Percentiles rank a stretch among this genome's conserved stretches.
Evolutionary conservation across 1,284 basidiomycete genomes (phyloP).

Genomic region (Cryptococcus sp.): DNA sequence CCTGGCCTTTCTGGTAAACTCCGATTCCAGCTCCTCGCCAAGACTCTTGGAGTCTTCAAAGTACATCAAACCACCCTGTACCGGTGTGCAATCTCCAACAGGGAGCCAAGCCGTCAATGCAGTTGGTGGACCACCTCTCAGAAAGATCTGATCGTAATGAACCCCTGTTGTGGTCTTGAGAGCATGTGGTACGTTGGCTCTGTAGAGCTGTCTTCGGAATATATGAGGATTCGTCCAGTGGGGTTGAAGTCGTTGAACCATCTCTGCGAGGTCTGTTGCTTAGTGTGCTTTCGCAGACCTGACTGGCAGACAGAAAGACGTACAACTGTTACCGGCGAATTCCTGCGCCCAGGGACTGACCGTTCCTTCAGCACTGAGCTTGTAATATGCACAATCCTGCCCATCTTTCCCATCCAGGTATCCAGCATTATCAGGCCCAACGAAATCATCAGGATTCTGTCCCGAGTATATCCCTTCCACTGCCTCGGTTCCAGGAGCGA

Average conservation of each 20-base stretch:
- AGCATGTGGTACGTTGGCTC: conserved; percentile 16
- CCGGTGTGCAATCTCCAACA: conserved; percentile 21
- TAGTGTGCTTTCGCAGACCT: too few species aligned
- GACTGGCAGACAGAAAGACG: not conserved
- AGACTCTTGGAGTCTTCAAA: conserved; percentile 19
- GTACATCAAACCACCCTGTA: conserved; percentile 27
- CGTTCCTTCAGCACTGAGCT: conserved; percentile 2
- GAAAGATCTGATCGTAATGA: conserved; percentile 23
- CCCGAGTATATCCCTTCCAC: conserved; percentile 10
- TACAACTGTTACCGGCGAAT: conserved; percentile 9
- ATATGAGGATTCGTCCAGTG: conserved; percentile 10
- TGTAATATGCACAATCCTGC: not conserved
- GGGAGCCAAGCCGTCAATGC: conserved; percentile 31
- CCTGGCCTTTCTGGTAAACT: conserved; percentile 11
- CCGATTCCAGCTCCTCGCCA: conserved; percentile 22
- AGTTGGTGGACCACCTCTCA: conserved; percentile 20
- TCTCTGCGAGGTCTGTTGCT: conserved; percentile 8
- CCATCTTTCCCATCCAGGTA: not conserved
- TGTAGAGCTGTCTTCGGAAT: conserved; percentile 16
- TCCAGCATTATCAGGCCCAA: not conserved
- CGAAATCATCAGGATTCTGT: conserved; percentile 6
- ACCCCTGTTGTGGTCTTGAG: conserved; percentile 12
- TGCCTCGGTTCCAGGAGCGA: conserved; percentile 8
- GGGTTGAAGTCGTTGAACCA: conserved; percentile 9
- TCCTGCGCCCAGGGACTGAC: conserved; percentile 2